These are phyloP conservation scores for Chloromonas sp. DNA, from an alignment of 163 green algal species.

Conservation along the genomic window DNA sequence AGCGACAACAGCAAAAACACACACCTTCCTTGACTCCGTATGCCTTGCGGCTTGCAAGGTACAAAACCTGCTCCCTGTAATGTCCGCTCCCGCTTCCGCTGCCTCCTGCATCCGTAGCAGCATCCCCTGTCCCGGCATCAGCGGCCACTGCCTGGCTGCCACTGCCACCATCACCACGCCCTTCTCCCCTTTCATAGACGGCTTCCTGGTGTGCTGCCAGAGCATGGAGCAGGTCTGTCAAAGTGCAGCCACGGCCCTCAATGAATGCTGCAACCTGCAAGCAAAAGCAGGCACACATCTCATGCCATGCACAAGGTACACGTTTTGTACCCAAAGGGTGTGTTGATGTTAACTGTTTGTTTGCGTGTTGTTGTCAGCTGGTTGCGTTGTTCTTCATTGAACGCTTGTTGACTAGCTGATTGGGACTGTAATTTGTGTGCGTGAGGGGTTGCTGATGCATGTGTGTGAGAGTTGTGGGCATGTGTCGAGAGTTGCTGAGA, in stretches of 20 bases:
- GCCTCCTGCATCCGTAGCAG: neutral
- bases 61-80: constrained; percentile 10
- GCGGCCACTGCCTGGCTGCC: neutral
- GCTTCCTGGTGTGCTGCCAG: constrained; percentile 3
- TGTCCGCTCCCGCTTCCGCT: neutral
- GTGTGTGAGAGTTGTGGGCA: too few species aligned
- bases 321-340: too few species aligned
- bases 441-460: too few species aligned
- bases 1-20: neutral
- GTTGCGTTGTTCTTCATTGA: too few species aligned
- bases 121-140: neutral
- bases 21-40: constrained; percentile 24
- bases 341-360: too few species aligned
- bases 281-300: neutral
- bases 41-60: constrained; percentile 22
- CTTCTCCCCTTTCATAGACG: neutral
- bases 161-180: neutral
- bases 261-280: constrained; percentile 18
- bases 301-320: neutral
- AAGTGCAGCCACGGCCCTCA: constrained; percentile 8
- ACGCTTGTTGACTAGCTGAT: too few species aligned
- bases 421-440: too few species aligned
- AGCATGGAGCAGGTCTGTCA: constrained; percentile 11
- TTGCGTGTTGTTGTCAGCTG: too few species aligned
- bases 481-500: too few species aligned